These are phyloP conservation scores for Lentinula edodes DNA, from an alignment of 768 basidiomycete genomes.

Conservation along the genomic window DNA sequence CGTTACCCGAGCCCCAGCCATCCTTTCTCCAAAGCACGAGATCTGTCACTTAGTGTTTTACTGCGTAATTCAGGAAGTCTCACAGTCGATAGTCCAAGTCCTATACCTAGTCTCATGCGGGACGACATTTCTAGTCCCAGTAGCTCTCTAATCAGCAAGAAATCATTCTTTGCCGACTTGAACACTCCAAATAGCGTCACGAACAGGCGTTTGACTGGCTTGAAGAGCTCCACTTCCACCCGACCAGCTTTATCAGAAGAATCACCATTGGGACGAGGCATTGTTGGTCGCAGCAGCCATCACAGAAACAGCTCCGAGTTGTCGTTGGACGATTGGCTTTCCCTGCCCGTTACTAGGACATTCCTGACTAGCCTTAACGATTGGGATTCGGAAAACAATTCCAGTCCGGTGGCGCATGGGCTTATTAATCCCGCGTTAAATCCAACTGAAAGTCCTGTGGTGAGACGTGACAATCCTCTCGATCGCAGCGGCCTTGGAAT, in stretches of 20 bases:
- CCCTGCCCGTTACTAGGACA: slow-evolving; percentile 5
- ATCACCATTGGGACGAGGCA: slow-evolving; percentile 40
- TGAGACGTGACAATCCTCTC: slow-evolving; percentile 31
- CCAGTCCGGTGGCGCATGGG: slow-evolving; percentile 19
- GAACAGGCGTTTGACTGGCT: slow-evolving; percentile 33
- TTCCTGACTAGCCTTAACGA: slow-evolving; percentile 9
- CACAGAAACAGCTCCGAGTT: slow-evolving; percentile 27
- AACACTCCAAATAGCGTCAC: slow-evolving; percentile 26
- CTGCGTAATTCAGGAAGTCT: slow-evolving; percentile 36
- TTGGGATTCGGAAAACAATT: slow-evolving; percentile 6
- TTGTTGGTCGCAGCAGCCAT: slow-evolving; percentile 15
- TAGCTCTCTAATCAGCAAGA: slow-evolving; percentile 13
- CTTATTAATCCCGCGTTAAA: slow-evolving; percentile 17
- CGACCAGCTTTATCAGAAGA: slow-evolving; percentile 30
- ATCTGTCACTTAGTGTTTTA: slow-evolving; percentile 62
- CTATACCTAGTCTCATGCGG: slow-evolving; percentile 23
- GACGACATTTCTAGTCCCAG: slow-evolving; percentile 3
- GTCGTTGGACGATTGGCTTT: slow-evolving; percentile 33
- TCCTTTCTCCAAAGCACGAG: slow-evolving; percentile 58
- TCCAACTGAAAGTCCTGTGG: slow-evolving; percentile 48
- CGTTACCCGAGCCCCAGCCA: slow-evolving; percentile 77
- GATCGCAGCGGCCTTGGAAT: slow-evolving; percentile 40
- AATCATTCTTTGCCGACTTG: slow-evolving; percentile 17
- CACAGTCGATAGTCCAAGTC: slow-evolving; percentile 14
- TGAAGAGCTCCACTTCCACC: slow-evolving; percentile 18